These are phyloP conservation scores for Drechmeria coniospora DNA, from an alignment of 2,329 filamentous ascomycete species.

Conservation along the genomic window DNA sequence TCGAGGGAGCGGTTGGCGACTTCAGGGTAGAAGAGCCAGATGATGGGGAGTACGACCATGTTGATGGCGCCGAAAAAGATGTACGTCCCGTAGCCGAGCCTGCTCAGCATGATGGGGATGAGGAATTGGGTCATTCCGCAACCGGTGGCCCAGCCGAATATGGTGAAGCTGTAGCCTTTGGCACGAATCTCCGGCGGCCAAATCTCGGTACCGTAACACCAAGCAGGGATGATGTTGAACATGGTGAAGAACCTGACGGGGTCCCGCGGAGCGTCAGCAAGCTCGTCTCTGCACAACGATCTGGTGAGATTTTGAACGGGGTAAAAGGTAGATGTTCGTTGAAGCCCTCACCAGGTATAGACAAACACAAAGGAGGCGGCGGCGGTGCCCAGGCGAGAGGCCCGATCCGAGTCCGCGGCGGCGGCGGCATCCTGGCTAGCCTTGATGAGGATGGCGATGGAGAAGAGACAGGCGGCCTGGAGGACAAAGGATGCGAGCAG, in stretches of 20 bases:
- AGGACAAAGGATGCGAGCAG: constrained; percentile 15
- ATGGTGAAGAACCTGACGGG: constrained; percentile 16
- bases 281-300: neutral
- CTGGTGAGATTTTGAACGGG: neutral
- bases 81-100: constrained; percentile 31
- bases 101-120: constrained; percentile 34
- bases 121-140: constrained; percentile 37
- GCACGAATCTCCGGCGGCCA: constrained; percentile 40
- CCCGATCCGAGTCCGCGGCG: constrained; percentile 3
- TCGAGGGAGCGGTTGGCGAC: constrained; percentile 5
- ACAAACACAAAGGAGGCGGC: constrained; percentile 11
- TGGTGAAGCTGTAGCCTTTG: constrained; percentile 43
- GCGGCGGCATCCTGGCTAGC: constrained; percentile 7
- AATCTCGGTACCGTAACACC: constrained; percentile 32
- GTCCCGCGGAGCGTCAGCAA: neutral
- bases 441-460: constrained; percentile 18
- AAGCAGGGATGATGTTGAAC: constrained; percentile 18
- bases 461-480: constrained; percentile 13
- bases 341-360: constrained; percentile 9
- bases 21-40: constrained; percentile 23
- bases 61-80: constrained; percentile 36
- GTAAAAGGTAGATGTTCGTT: neutral
- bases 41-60: constrained; percentile 31
- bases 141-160: constrained; percentile 43
- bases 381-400: constrained; percentile 7